Evolutionary conservation across 148 eudicot species (phyloP).

Genomic region (Rhododendron ferrugineum): DNA sequence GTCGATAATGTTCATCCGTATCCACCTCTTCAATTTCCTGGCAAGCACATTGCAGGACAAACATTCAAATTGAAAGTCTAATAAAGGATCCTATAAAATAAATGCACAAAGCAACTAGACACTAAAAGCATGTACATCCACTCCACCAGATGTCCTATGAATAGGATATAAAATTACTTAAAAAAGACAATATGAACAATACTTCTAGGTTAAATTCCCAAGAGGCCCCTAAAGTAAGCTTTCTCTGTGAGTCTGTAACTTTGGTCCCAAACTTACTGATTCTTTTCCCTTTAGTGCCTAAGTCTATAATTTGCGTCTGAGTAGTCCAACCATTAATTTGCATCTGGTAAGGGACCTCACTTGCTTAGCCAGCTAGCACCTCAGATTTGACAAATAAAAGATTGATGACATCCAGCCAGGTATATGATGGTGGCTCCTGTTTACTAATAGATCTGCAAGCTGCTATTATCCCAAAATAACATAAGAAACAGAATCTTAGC

Average conservation of each 20-base stretch:
- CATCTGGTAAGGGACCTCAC: background rate
- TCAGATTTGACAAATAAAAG: background rate
- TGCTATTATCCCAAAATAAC: background rate
- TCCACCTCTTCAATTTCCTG: constrained; percentile 99
- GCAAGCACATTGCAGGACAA: constrained; percentile 8
- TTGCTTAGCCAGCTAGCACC: background rate
- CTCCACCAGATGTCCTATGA: background rate
- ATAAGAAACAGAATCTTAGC: background rate
- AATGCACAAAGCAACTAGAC: background rate
- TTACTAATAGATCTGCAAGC: background rate
- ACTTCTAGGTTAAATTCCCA: background rate
- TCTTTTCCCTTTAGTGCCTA: background rate
- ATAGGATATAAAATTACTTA: background rate
- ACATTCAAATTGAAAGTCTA: background rate
- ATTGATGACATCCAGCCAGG: background rate
- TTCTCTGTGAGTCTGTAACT: background rate
- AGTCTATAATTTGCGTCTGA: background rate
- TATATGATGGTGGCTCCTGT: background rate
- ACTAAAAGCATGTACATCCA: background rate
- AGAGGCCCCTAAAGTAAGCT: background rate
- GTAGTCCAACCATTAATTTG: background rate
- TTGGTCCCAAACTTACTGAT: background rate
- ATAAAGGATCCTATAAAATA: background rate
- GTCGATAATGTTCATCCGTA: constrained; percentile 83
- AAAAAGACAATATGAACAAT: background rate